Evolutionary conservation across 257 asterid species (phyloP), one percentile per base, ranked within the genome.

Genomic region (Ilex asprella): DNA sequence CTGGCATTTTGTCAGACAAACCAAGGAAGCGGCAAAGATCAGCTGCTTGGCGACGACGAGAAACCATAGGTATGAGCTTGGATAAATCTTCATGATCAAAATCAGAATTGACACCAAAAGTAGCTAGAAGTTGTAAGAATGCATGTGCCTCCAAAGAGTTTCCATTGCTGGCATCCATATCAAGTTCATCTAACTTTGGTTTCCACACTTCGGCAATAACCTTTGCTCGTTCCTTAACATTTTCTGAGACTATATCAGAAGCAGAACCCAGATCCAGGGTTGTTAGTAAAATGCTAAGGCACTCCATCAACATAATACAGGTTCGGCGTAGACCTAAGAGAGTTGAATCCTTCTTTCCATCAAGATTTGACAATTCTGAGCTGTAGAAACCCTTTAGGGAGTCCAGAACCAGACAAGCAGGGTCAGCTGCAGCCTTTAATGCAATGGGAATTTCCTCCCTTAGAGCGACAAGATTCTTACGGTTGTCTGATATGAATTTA

Each of bases 81-180:
- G 83, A 78, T 76, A 93, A 75, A 74, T 71, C 73, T 58, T 82
- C 95, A 78, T 87, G 90, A 69, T 87, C 81, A 68, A 93, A 93
- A 64, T 81, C 86, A 15, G 99, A 84, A 70, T 87, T 82, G 55
- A 93, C 85, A 62, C 86, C 89, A 77, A 85, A 93, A 58, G 94
- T 92, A 65, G 97, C 97, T 63, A 92, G 84, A 71, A 92, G 86
- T 65, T 89, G 97, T 56, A 93, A 82, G 73, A 93, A 93, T 47
- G 97, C 97, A 84, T 89, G 99, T 64, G 99, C 99, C 77, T 93
- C 99, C 49, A 93, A 69, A 50, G 97, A 93, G 76, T 93, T 93
- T 58, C 99, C 99, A 70, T 84, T 84, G 81, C 83, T 84, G 62
- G 96, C 97, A 87, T 93, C 99, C 70, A 77, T 75, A 50, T 90